phyloP scores from a whole-genome alignment of 2,329 filamentous ascomycete genomes.

The Calonectria multiphialidica region DNA sequence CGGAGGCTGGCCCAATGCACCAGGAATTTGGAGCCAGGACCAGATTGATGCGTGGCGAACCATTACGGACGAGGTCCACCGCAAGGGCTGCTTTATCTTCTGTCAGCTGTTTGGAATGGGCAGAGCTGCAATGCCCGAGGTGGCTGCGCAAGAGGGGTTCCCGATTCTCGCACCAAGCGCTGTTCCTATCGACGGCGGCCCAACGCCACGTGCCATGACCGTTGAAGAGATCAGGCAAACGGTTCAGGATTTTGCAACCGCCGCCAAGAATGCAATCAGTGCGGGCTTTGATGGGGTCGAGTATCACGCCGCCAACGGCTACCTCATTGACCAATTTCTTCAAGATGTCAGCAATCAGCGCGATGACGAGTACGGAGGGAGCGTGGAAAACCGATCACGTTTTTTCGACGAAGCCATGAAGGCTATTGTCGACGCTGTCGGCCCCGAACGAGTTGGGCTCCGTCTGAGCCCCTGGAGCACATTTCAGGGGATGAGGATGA shows the following conservation, averaged over 20 bases:
- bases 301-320: constrained; percentile 68
- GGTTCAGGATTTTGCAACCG: constrained; percentile 67
- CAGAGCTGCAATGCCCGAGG: constrained; percentile 58
- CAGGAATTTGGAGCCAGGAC: constrained; percentile 68
- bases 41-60: constrained; percentile 72
- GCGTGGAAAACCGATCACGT: constrained; percentile 63
- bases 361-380: constrained; percentile 65
- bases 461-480: constrained; percentile 70
- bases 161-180: constrained; percentile 43
- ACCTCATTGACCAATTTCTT: constrained; percentile 72
- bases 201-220: constrained; percentile 73
- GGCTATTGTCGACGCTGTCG: constrained; percentile 55
- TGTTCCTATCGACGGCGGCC: constrained; percentile 55
- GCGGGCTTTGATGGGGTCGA: constrained; percentile 81
- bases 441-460: constrained; percentile 65
- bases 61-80: constrained; percentile 73
- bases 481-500: constrained; percentile 75
- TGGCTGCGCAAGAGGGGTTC: constrained; percentile 43
- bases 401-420: constrained; percentile 64
- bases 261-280: constrained; percentile 65
- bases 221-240: constrained; percentile 72
- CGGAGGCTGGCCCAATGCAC: constrained; percentile 57
- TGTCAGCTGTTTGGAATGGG: constrained; percentile 73
- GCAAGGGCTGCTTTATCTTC: constrained; percentile 70
- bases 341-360: constrained; percentile 63